Base-by-base conservation (phyloP, 2,329 filamentous ascomycete species). In the Colletotrichum falcatum region DNA sequence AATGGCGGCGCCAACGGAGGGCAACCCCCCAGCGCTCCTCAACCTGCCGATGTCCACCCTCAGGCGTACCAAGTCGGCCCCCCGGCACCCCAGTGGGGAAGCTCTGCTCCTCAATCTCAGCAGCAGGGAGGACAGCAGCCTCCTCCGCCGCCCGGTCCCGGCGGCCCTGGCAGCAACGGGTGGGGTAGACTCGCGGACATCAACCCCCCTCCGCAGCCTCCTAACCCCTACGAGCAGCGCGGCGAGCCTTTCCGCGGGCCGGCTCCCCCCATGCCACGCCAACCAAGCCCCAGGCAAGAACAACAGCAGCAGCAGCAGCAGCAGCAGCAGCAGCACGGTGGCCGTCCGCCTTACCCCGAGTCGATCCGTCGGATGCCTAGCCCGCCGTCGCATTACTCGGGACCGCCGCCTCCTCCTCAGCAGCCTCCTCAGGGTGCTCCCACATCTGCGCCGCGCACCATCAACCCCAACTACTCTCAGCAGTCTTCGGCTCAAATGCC, bases 1-100 rank as follows among this genome's bases (percentile, higher is more conserved):
- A 95, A 90, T 73, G 94, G 94, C 23, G 91, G 92, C 76, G 87
- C 90, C 72, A 91, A 90, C 78, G 91, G 93, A 71, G 86, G 92
- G 75, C 87, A 92, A 72, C 93, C 92, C 76, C 91, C 87, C 75
- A 91, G 87, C 74, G 93, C 92, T 61, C 95, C 95, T n/a, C 89
- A 96, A 76, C 95, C 96, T 9, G 95, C 97, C 77, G 96, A 99
- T 81, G 94, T 98, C 28, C 95, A 98, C 79, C 95, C 95, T 60
- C 94, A 97, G 78, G 93, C 95, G 8, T 98, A 98, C 77, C 94
- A 97, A 81, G 89, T 93, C 74, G 94, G 93, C 14, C 94, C 94
- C 69, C 93, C 94, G 62, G 92, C 92, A 61, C 95, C 94, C 73
- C 93, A 97, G 79, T 98, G 95, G 95, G 93, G 93, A 73, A 92